Evolutionary conservation across 257 asterid species (phyloP), one percentile per base, ranked within the genome.

Genomic region (Solanum verrucosum): DNA sequence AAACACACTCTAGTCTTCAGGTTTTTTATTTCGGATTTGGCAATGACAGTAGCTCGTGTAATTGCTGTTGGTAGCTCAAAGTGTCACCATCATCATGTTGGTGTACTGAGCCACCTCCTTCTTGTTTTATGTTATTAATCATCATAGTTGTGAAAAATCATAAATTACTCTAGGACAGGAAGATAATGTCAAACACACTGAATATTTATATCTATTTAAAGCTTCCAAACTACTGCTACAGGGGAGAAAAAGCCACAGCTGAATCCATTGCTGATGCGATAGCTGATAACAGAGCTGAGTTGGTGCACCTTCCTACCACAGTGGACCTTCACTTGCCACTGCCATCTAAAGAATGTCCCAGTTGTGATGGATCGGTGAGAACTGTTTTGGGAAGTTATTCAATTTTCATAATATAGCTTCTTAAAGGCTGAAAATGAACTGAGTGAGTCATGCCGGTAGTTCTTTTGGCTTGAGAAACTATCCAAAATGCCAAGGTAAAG

Each of bases 231-330:
- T 88, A 68, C 78, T 84, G 15, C 72, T 92, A 83, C 88, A 97
- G 99, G 83, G 99, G 99, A 89, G 99, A 97, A 93, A 97, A 95
- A 92, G 96, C 98, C 87, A 97, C 99, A 84, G 96, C 98, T 52
- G 98, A 93, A 89, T 92, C 92, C 84, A 96, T 97, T 90, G 96
- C 99, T 11, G 92, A 94, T 91, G 99, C 99, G 27, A 95, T 97
- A 44, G 90, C 94, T 86, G 99, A 95, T 34, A 95, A 93, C 90
- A 95, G 99, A 93, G 99, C 99, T 71, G 99, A 96, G 93, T 90
- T 97, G 90, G 95, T 96, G 88, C 98, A 97, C 90, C 93, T 96
- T 92, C 99, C 99, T 88, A 92, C 98, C 78, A 92, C 98, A 29
- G 87, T 94, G 34, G 98, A 96, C 91, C 94, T 94, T 85, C 92